These are phyloP conservation scores for Fibroporia radiculosa DNA, from an alignment of 768 basidiomycete genomes.

Conservation along the genomic window DNA sequence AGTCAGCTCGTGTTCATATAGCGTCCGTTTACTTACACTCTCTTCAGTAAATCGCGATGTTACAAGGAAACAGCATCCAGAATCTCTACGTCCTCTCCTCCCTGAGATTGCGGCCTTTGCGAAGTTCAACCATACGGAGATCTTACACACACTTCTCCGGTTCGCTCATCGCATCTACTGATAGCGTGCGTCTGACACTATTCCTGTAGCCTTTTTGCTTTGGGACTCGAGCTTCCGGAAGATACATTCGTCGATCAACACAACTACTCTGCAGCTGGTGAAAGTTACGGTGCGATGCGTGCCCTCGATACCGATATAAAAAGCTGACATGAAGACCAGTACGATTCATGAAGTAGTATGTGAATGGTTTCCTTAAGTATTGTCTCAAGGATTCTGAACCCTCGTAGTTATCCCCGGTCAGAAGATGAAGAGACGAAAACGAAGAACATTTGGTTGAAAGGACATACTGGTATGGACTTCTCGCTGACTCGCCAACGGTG, in stretches of 20 bases:
- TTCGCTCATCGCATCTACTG: too few species aligned
- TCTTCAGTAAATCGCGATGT: constrained; percentile 44
- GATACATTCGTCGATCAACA: constrained; percentile 35
- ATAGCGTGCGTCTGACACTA: too few species aligned
- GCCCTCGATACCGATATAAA: background rate
- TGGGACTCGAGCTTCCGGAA: constrained; percentile 39
- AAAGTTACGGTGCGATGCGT: constrained; percentile 27
- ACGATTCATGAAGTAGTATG: constrained; percentile 18
- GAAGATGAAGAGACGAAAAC: constrained; percentile 25
- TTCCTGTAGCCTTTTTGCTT: constrained; percentile 29
- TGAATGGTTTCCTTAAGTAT: background rate
- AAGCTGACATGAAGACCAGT: constrained; percentile 20
- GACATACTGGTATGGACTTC: constrained; percentile 24
- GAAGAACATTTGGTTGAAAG: constrained; percentile 28
- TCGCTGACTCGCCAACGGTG: background rate
- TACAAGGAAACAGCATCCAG: constrained; percentile 40
- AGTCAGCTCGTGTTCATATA: constrained; percentile 15
- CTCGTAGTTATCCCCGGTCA: constrained; percentile 23
- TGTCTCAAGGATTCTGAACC: background rate
- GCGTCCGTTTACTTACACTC: background rate
- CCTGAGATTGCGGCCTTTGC: constrained; percentile 46
- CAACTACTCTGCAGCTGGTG: constrained; percentile 27
- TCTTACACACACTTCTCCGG: constrained; percentile 43
- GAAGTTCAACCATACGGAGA: constrained; percentile 41
- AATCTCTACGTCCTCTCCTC: constrained; percentile 39